These are phyloP conservation scores for Trichosporon ovoides DNA, from an alignment of 1,284 basidiomycete genomes.

Conservation along the genomic window DNA sequence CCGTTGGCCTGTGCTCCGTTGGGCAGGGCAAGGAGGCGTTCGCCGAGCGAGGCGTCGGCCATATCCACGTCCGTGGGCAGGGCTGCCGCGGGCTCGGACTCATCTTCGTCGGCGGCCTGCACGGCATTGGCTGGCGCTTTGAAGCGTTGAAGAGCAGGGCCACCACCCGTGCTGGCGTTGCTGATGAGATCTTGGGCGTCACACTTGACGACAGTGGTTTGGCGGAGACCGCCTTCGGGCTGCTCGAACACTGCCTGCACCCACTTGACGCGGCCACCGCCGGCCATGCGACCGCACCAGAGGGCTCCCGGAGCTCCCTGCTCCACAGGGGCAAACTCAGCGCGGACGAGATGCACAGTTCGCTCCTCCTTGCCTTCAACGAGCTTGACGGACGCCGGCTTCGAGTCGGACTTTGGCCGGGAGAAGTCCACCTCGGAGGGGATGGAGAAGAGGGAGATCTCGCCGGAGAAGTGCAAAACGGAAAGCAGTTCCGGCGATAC, in stretches of 20 bases:
- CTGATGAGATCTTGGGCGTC: slow-evolving; percentile 51
- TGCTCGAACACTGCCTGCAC: slow-evolving; percentile 58
- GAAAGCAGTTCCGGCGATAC: slow-evolving; percentile 55
- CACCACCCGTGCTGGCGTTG: slow-evolving; percentile 15
- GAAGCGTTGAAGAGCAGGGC: slow-evolving; percentile 37
- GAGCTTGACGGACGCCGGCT: slow-evolving; percentile 35
- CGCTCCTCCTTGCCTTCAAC: slow-evolving; percentile 44
- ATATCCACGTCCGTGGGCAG: slow-evolving; percentile 66
- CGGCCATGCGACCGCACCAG: slow-evolving; percentile 59
- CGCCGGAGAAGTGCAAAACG: slow-evolving; percentile 62
- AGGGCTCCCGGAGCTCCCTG: slow-evolving; percentile 56
- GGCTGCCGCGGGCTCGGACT: slow-evolving; percentile 46
- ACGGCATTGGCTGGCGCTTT: slow-evolving; percentile 33
- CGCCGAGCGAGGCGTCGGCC: slow-evolving; percentile 82
- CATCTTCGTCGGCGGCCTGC: slow-evolving; percentile 30
- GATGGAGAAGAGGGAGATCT: slow-evolving; percentile 61
- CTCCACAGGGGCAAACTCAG: slow-evolving; percentile 41
- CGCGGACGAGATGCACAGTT: slow-evolving; percentile 27
- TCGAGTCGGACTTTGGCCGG: slow-evolving; percentile 37
- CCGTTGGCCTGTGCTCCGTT: slow-evolving; percentile 42
- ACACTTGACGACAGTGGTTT: slow-evolving; percentile 50
- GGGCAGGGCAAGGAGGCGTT: slow-evolving; percentile 69
- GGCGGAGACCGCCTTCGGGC: slow-evolving; percentile 49
- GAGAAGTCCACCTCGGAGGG: slow-evolving; percentile 53
- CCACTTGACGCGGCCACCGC: slow-evolving; percentile 65